Conservation (phyloP, 805 yeast species). For the Barnettozyma botsteinii region DNA sequence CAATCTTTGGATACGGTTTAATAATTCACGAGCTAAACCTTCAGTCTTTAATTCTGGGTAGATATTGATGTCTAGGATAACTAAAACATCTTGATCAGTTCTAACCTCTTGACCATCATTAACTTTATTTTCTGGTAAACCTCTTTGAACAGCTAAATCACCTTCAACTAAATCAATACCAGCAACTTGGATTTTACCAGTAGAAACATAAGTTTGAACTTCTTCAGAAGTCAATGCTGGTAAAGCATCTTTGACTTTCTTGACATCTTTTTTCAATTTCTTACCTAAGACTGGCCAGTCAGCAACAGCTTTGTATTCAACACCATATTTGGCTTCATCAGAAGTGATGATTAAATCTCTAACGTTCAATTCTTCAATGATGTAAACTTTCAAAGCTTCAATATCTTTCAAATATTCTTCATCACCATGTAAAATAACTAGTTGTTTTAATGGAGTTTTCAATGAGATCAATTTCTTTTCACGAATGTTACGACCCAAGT, state of each 20-base stretch:
- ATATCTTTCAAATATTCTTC: constrained; percentile 68
- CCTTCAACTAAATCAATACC: constrained; percentile 85
- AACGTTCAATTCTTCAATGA: constrained; percentile 87
- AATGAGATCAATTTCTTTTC: constrained; percentile 91
- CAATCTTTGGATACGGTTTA: constrained; percentile 95
- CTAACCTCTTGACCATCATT: constrained; percentile 77
- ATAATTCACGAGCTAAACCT: constrained; percentile 93
- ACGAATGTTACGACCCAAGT: constrained; percentile 92
- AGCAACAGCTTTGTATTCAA: constrained; percentile 89
- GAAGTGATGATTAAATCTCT: constrained; percentile 82
- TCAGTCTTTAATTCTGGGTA: constrained; percentile 87
- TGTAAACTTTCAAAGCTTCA: constrained; percentile 68
- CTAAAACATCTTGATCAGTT: constrained; percentile 83
- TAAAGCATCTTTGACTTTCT: constrained; percentile 89
- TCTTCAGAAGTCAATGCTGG: constrained; percentile 77
- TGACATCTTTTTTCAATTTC: constrained; percentile 90
- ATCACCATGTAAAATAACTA: constrained; percentile 83
- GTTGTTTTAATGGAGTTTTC: constrained; percentile 87
- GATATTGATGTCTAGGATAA: constrained; percentile 81
- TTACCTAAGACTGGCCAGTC: constrained; percentile 99
- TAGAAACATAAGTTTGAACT: constrained; percentile 65
- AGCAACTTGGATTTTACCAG: constrained; percentile 77
- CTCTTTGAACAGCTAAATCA: constrained; percentile 87
- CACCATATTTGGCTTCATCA: constrained; percentile 89
- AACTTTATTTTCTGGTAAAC: constrained; percentile 63